Evolutionary conservation across 495 filamentous ascomycete genomes (phyloP).

Genomic region (Podospora pseudoanserina): DNA sequence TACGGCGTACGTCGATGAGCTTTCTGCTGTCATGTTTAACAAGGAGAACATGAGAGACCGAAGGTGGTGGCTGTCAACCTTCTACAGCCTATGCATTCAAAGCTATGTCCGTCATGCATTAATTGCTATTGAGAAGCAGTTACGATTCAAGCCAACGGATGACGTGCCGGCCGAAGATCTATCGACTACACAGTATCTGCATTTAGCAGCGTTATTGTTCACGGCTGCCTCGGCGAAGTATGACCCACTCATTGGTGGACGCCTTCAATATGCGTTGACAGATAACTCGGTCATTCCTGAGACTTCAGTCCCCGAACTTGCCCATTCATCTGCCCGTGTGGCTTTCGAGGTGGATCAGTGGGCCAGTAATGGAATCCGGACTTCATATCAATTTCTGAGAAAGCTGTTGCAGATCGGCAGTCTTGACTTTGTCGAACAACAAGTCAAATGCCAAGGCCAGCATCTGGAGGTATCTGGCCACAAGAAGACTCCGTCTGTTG

Average conservation of each 20-base stretch:
- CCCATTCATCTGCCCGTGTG: conserved; percentile 27
- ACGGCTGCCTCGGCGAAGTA: conserved; percentile 33
- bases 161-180: conserved; percentile 29
- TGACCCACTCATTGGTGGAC: conserved; percentile 29
- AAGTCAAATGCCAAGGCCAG: conserved; percentile 1
- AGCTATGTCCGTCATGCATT: conserved; percentile 34
- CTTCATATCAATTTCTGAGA: conserved; percentile 31
- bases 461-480: not conserved
- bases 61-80: conserved; percentile 36
- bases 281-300: conserved; percentile 31
- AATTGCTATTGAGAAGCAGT: conserved; percentile 30
- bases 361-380: conserved; percentile 28
- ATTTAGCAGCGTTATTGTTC: conserved; percentile 28
- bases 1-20: conserved; percentile 28
- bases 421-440: conserved; percentile 26
- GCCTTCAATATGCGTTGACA: conserved; percentile 29
- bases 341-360: conserved; percentile 31
- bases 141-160: conserved; percentile 24
- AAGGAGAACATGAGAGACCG: conserved; percentile 38
- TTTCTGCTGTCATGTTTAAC: conserved; percentile 38
- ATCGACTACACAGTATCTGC: conserved; percentile 28
- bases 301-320: conserved; percentile 26
- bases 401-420: conserved; percentile 32
- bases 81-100: conserved; percentile 38
- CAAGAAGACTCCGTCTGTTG: not conserved